Evolutionary conservation across 2,329 filamentous ascomycete genomes (phyloP), one percentile per base, ranked within the genome.

Genomic region (Claviceps quebecensis): DNA sequence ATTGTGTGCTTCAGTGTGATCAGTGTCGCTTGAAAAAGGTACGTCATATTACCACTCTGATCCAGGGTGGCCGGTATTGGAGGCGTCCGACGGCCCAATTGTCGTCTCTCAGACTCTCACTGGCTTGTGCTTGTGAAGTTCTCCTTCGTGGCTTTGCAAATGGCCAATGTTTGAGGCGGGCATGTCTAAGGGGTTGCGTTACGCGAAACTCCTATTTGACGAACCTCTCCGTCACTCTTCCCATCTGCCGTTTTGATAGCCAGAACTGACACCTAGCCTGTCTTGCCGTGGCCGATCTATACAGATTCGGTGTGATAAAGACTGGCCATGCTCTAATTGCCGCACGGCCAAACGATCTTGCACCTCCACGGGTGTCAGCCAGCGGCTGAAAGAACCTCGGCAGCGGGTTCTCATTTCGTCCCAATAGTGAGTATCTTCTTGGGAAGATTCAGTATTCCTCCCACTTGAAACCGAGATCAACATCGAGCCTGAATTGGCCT

Each of bases 361-460:
- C 59, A 77, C 73, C 53, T 79, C 75, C 4, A 77, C 74, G 0
- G 76, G 76, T 3, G 65, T 69, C 13, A 73, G 73, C 7, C 76
- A 79, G 58, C 72, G 74, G 53, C 73, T 75, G 26, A 77, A 74
- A 59, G 76, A 79, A 58, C 65, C 69, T 45, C 69, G 76, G 41
- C 76, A 79, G 58, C 67, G 77, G 49, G 76, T 80, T 40, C 66
- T 80, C 55, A 80, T 80, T 53, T 79, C 77, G 2, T 76, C 75
- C 44, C 76, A 80, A 70, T 80, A 80, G 76, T 80, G 64, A 57
- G 74, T 67, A 38, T 17, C 26, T 44, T 16, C 29, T 43, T 17
- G 9, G 1, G 4, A 41, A 47, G 14, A 14, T 39, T 38, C n/a
- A 22, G 48, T 39, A 47, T 19, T 9, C 26, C 1, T 0, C 26